phyloP scores from a whole-genome alignment of 352 stramenopile genomes.

The Halophytophthora polymorphica region DNA sequence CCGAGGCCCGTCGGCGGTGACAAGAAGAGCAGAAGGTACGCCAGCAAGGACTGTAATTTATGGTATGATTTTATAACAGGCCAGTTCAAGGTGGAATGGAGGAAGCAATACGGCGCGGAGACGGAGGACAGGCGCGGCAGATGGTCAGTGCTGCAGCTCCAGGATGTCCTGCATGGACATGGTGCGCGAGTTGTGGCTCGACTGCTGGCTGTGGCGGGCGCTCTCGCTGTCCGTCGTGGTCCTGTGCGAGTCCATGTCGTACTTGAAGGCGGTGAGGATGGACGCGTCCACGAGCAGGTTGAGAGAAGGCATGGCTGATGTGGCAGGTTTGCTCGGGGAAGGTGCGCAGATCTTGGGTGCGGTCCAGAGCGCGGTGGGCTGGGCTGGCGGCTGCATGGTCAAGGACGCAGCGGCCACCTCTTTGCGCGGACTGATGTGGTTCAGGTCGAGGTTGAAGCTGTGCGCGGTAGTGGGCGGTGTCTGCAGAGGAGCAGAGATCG shows the following conservation, averaged over 20 bases:
- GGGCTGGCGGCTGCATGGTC: conserved; percentile 3
- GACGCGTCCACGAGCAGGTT: conserved; percentile 71
- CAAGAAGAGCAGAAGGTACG: background rate
- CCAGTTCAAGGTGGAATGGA: conserved; percentile 4
- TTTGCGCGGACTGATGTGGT: conserved; percentile 41
- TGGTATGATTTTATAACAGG: conserved; percentile 21
- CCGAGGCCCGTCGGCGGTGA: too few relatives aligned
- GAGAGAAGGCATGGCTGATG: conserved; percentile 45
- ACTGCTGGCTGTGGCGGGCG: conserved; percentile 6
- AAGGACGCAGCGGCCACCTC: conserved; percentile 7
- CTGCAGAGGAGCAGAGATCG: conserved; percentile 26
- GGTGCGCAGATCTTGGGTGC: conserved; percentile 6
- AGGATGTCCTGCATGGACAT: conserved; percentile 82
- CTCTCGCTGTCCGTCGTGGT: conserved; percentile 7
- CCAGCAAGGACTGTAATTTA: conserved; percentile 18
- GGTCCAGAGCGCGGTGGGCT: conserved; percentile 21
- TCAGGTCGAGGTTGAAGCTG: conserved; percentile 52
- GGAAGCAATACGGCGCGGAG: background rate
- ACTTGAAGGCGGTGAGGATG: conserved; percentile 63
- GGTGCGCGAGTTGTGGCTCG: conserved; percentile 23
- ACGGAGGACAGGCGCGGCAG: conserved; percentile 1
- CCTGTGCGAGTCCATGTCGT: conserved; percentile 26
- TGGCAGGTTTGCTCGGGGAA: background rate
- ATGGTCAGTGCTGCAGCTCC: conserved; percentile 27
- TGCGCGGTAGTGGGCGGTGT: conserved; percentile 36